These are phyloP conservation scores for Heliocybe sulcata DNA, from an alignment of 1,284 basidiomycete species.

Conservation along the genomic window DNA sequence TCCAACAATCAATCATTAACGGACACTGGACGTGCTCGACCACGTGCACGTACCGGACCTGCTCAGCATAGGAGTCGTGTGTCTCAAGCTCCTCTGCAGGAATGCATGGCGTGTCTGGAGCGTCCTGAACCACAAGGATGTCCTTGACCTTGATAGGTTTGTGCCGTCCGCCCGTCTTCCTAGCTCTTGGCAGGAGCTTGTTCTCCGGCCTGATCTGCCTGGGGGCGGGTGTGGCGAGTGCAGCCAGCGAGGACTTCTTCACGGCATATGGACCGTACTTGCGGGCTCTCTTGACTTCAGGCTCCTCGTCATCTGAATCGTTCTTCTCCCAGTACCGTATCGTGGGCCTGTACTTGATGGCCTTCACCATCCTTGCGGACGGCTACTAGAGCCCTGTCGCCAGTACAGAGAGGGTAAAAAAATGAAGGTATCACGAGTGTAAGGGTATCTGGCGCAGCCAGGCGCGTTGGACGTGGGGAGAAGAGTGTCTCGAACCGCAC, in stretches of 20 bases:
- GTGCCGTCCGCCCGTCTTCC: constrained; percentile 9
- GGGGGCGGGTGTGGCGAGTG: neutral
- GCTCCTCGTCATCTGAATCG: constrained; percentile 9
- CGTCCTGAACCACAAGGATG: neutral
- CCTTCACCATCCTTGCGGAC: neutral
- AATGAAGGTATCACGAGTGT: neutral
- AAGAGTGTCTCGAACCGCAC: neutral
- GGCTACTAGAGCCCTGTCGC: neutral
- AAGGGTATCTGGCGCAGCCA: neutral
- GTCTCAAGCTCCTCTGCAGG: neutral
- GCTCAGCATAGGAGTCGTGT: too few relatives aligned
- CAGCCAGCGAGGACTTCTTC: neutral
- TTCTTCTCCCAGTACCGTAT: neutral
- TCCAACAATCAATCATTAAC: neutral
- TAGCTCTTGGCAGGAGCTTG: constrained; percentile 7
- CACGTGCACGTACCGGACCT: too few relatives aligned
- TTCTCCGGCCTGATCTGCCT: neutral
- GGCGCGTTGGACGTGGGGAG: neutral
- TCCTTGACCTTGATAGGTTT: constrained; percentile 9
- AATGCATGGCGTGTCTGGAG: neutral
- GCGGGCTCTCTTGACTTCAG: constrained; percentile 8
- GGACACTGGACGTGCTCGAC: neutral
- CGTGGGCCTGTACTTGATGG: neutral
- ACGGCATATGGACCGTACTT: constrained; percentile 7
- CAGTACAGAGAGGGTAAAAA: neutral